A percentile compares a stretch with the other conserved stretches of the same genome.
Evolutionary conservation across 148 eudicot genomes (phyloP).

Genomic region (Cornus kousa): DNA sequence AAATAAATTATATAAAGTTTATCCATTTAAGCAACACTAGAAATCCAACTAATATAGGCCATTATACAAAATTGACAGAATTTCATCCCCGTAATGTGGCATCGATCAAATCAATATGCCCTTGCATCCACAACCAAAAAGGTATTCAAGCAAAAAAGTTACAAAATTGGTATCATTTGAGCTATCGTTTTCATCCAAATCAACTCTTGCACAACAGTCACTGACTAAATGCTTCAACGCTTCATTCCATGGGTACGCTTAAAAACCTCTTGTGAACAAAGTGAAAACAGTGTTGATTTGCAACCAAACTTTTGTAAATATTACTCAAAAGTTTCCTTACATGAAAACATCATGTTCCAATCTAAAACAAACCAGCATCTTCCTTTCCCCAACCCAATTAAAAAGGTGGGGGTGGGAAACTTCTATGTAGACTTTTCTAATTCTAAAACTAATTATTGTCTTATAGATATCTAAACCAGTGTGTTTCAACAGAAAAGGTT

Average conservation of each 20-base stretch:
- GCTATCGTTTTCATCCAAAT: too few species aligned
- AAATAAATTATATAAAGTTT: not conserved
- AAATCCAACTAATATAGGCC: not conserved
- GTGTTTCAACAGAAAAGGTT: not conserved
- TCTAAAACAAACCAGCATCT: not conserved
- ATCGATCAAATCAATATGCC: not conserved
- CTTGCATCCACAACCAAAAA: not conserved
- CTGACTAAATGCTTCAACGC: not conserved
- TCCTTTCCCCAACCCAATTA: not conserved
- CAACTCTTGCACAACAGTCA: not conserved
- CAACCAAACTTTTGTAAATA: not conserved
- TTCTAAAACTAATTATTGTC: not conserved
- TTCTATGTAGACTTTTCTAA: too few species aligned
- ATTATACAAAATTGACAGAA: too few species aligned
- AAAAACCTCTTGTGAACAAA: not conserved
- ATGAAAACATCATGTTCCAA: not conserved
- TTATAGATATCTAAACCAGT: not conserved
- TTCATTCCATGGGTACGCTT: not conserved
- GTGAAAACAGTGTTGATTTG: not conserved
- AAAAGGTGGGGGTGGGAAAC: constrained; percentile 42
- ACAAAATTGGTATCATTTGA: too few species aligned
- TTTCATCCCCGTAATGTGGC: not conserved
- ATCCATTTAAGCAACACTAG: not conserved
- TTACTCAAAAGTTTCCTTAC: constrained; percentile 13
- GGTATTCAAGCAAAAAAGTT: too few species aligned